Percentiles rank a stretch among this genome's conserved stretches.
Conservation (phyloP, 257 asterid genomes). For the Agastache rugosa region DNA sequence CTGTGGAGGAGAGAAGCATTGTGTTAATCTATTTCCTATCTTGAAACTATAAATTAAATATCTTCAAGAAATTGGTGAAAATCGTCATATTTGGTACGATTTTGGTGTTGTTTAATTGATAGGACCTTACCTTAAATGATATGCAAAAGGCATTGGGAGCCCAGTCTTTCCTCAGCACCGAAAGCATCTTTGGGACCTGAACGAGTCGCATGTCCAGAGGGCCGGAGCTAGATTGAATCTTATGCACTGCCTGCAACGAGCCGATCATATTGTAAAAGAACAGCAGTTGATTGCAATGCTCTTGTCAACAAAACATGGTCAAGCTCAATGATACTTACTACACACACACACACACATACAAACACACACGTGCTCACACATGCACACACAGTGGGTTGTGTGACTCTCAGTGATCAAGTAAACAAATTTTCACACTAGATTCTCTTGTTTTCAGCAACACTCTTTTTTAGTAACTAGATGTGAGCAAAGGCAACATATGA, state of each 20-base stretch:
- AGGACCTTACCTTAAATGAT: slow-evolving; percentile 76
- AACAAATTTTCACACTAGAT: too few species aligned
- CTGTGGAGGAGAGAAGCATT: slow-evolving; percentile 40
- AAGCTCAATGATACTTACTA: background rate
- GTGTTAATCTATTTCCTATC: background rate
- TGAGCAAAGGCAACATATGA: too few species aligned
- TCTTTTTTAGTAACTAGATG: too few species aligned
- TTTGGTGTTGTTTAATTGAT: background rate
- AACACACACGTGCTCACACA: too few species aligned
- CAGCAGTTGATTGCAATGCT: background rate
- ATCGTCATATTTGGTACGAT: background rate
- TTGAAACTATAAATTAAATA: too few species aligned
- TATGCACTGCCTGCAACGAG: slow-evolving; percentile 65
- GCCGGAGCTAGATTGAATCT: slow-evolving; percentile 91
- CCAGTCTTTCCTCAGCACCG: slow-evolving; percentile 85
- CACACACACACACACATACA: background rate
- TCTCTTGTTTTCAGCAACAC: too few species aligned
- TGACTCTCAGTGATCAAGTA: too few species aligned
- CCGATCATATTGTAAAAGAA: background rate
- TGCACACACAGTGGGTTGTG: too few species aligned
- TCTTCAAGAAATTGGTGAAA: background rate
- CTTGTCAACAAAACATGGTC: background rate
- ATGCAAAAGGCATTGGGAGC: slow-evolving; percentile 91
- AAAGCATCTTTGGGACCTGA: slow-evolving; percentile 95
- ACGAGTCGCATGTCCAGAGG: slow-evolving; percentile 91